Evolutionary conservation across 331 rosid species (phyloP).

Genomic region (Acacia pycnantha): DNA sequence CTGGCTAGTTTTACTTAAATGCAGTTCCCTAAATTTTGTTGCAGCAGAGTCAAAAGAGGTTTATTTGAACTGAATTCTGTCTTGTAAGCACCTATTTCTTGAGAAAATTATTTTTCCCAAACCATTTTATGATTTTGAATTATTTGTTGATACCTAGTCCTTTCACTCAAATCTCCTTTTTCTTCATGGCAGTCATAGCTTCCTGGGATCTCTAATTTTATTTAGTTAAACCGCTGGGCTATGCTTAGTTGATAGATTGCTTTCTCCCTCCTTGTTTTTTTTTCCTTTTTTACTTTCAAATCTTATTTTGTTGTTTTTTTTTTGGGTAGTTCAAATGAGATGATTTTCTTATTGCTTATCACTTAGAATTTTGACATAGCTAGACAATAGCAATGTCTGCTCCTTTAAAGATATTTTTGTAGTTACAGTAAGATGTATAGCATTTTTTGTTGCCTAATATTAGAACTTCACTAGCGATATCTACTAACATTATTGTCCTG

Average conservation of each 20-base stretch:
- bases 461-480: not conserved
- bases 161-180: not conserved
- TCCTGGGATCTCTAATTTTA: slow-evolving; percentile 2
- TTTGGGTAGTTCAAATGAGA: not conserved
- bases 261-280: not conserved
- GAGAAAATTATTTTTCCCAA: not conserved
- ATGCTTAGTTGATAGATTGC: slow-evolving; percentile 19
- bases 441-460: not conserved
- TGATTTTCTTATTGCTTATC: not conserved
- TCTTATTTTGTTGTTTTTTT: not conserved
- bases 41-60: not conserved
- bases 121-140: slow-evolving; percentile 6
- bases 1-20: slow-evolving; percentile 5
- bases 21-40: not conserved
- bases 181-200: slow-evolving; percentile 3
- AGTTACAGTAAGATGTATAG: not conserved
- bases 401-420: not conserved
- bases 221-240: slow-evolving; percentile 1
- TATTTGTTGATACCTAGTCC: not conserved
- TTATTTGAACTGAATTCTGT: not conserved
- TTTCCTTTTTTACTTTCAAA: not conserved
- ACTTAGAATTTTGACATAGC: not conserved
- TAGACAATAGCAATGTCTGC: not conserved
- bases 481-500: not conserved
- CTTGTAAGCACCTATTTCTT: slow-evolving; percentile 15